Conservation (phyloP, 768 basidiomycete species). For the Lentinus tigrinus region DNA sequence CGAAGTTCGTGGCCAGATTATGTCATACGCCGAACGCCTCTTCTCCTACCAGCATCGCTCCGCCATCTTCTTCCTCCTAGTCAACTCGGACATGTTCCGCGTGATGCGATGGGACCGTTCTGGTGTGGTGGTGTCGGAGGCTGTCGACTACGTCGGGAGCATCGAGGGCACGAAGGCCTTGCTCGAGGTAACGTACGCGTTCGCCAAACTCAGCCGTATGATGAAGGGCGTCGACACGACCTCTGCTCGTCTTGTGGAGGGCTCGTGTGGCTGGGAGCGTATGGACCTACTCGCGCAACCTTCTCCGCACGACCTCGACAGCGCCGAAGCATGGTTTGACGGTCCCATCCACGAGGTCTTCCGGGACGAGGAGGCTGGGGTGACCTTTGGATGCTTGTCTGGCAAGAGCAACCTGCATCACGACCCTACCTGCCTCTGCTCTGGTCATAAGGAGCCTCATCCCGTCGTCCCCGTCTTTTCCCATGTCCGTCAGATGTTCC, state of each 20-base stretch:
- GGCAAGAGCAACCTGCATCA: not conserved
- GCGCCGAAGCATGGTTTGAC: not conserved
- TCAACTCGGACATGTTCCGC: not conserved
- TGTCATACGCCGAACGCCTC: not conserved
- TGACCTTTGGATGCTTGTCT: not conserved
- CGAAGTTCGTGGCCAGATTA: not conserved
- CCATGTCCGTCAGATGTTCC: not conserved
- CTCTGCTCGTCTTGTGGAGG: not conserved
- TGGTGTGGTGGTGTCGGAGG: not conserved
- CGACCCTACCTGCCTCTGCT: not conserved
- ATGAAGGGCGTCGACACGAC: not conserved
- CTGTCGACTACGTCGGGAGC: not conserved
- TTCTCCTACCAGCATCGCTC: slow-evolving; percentile 1
- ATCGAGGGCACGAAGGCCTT: too few relatives aligned
- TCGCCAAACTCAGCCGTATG: too few relatives aligned
- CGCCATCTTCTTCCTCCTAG: not conserved
- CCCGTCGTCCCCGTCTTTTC: not conserved
- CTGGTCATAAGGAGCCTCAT: not conserved
- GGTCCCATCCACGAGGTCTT: not conserved
- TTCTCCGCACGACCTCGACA: not conserved
- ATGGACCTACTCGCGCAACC: not conserved
- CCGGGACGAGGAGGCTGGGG: not conserved
- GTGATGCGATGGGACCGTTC: slow-evolving; percentile 1
- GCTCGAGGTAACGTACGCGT: not conserved
- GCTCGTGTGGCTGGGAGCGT: not conserved